Base-by-base conservation (phyloP, 108 stramenopile species). In the Discostella pseudostelligera region DNA sequence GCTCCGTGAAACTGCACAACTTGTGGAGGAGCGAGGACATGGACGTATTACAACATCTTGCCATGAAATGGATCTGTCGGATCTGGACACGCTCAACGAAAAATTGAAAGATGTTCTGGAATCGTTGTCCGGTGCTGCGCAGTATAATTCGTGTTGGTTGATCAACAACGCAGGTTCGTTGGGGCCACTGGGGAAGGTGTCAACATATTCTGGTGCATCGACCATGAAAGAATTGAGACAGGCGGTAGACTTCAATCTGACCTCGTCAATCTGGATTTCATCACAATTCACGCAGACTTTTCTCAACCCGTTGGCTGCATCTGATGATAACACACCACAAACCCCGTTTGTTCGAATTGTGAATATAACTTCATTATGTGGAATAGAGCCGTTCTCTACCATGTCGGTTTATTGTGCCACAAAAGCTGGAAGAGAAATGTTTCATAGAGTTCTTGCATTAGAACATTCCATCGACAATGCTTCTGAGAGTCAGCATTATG, bases 401-500 rank as follows among this genome's bases (percentile, higher is more conserved):
- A 80, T 93, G 84, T 80, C 82, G 17, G 62, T 81, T 2, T 93
- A 93, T 70, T 88, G 85, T 36, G 69, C 87, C 22, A 84, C 82
- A 24, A 93, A 93, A 45, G 83, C 85, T 17, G 91, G 87, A 20
- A 63, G 91, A 47, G 88, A 93, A 53, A 81, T 79, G 74, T 93
- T 77, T 57, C 88, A 93, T 57, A 21, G 59, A 7, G 55, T 77
- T 8, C 58, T 93, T 56, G 85, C 88, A 16, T 79, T 83, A 59
- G 91, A 91, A 56, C 63, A 64, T 32, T 29, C 55, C 20, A 12
- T n/a, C 35, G 13, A 51, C 50, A 21, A 47, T 11, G 46, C 17
- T 47, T 14, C 46, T 14, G 22, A 24, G 50, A 51, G 25, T 28
- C 25, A 51, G 8, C 28, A 22, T 29, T 19, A 63, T 40, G 63